Evolutionary conservation across 2,329 filamentous ascomycete genomes (phyloP).

Genomic region (Colletotrichum gloeosporioides): DNA sequence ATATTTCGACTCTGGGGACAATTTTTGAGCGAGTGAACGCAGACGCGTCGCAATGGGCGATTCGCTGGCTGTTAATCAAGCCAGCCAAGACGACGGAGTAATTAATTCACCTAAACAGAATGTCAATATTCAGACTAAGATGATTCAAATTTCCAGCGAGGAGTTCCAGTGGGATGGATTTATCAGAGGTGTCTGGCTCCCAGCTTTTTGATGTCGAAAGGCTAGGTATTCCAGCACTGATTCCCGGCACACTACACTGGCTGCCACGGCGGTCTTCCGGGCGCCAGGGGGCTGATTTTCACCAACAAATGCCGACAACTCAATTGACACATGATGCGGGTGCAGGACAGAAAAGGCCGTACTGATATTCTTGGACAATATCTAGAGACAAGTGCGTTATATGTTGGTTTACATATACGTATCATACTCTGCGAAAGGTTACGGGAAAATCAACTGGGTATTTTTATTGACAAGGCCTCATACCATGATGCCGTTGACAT

Average conservation of each 20-base stretch:
- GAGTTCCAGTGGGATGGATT: fast-evolving
- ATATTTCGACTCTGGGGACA: no score
- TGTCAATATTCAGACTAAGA: neutral
- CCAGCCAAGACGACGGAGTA: neutral
- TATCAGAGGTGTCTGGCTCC: neutral
- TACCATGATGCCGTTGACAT: neutral
- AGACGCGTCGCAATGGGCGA: neutral
- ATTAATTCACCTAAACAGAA: neutral
- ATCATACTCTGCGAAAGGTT: neutral
- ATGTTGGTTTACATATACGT: fast-evolving
- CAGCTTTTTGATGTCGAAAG: neutral
- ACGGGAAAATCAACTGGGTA: neutral
- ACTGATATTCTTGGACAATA: fast-evolving
- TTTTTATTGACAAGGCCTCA: neutral
- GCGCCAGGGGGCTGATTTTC: neutral
- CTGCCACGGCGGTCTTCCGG: neutral
- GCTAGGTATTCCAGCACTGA: neutral
- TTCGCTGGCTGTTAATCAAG: neutral
- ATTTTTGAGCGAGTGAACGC: no score
- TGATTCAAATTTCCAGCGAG: neutral
- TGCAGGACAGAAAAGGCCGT: neutral
- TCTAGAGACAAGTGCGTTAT: neutral
- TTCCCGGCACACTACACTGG: neutral
- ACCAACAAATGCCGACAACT: neutral
- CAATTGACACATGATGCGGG: neutral